Base-by-base conservation (phyloP, 805 yeast species). In the Phaffomyces thermotolerans region DNA sequence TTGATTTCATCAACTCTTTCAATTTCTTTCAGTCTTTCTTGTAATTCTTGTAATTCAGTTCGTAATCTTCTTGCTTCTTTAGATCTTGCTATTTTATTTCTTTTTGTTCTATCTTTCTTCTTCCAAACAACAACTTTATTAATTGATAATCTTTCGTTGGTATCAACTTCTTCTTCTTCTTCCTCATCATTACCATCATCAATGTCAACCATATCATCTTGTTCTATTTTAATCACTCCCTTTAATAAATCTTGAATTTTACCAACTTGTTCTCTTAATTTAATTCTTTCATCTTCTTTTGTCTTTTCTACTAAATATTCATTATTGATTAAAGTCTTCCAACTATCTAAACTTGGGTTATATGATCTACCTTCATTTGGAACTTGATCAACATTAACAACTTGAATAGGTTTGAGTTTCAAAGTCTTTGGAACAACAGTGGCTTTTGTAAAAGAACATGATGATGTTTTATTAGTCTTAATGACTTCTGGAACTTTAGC, bases 311-410 rank as follows among this genome's bases (percentile, higher is more conserved):
- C 68, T 41, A 60, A 71, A 53, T 72, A 81, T 63, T 89, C 97
- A 42, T 71, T 67, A 42, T 76, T 68, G 41, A 93, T 76, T 52
- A 90, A 71, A 17, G 63, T 64, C 53, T 79, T 78, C 99, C 99
- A 93, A 24, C 84, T 78, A 44, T 81, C 84, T 50, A 81, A 69
- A 12, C 91, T 74, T 23, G 99, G 99, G 59, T 93, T 93, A 59
- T 88, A 93, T 3, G 98, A 90, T 61, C 84, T 85, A 43, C 98
- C 98, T 2, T 82, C 93, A 54, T 82, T 81, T 12, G 95, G 89
- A 4, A 79, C 44, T 2, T 52, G 62, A 17, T 71, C 79, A 38
- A 66, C 54, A n/a, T 72, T 71, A 45, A 69, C 72, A 15, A 86
- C 75, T 35, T 54, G 54, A n/a, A 79, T 59, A 1, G 95, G 81